phyloP scores from a whole-genome alignment of 306 rosid genomes.

The Citrullus mucosospermus region DNA sequence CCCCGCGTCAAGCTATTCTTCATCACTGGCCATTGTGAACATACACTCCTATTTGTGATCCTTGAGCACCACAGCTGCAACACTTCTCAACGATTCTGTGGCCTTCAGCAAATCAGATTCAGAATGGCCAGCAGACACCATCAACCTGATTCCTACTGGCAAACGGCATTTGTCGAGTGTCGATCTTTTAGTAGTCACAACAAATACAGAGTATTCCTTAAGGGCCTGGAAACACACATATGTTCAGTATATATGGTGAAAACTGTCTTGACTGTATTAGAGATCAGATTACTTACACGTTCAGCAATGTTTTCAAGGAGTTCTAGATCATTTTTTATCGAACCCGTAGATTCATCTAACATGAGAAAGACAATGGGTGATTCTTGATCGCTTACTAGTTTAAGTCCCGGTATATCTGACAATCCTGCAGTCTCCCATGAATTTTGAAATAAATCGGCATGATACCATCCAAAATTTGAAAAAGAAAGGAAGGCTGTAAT shows the following conservation, averaged over 20 bases:
- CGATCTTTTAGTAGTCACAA: constrained; percentile 66
- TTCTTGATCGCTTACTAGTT: constrained; percentile 61
- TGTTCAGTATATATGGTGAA: neutral
- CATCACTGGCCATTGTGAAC: neutral
- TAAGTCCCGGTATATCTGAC: constrained; percentile 45
- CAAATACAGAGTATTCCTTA: constrained; percentile 62
- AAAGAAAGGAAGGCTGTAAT: neutral
- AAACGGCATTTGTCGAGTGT: constrained; percentile 63
- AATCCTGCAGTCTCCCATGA: constrained; percentile 49
- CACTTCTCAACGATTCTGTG: constrained; percentile 54
- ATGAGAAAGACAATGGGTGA: constrained; percentile 79
- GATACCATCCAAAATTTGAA: neutral
- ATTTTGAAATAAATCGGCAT: neutral
- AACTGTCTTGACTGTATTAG: neutral
- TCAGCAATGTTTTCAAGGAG: constrained; percentile 63
- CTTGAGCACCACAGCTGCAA: constrained; percentile 48
- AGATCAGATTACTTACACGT: constrained; percentile 36
- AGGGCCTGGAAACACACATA: constrained; percentile 35
- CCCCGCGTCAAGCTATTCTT: neutral
- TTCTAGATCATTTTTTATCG: constrained; percentile 38
- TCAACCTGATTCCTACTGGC: constrained; percentile 70
- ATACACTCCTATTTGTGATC: constrained; percentile 23
- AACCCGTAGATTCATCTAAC: constrained; percentile 61
- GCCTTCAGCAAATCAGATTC: constrained; percentile 72
- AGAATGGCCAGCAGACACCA: constrained; percentile 73